Percentiles rank a stretch among this genome's conserved stretches.
Conservation (phyloP, 768 basidiomycete species). For the Kockovaella imperatae region DNA sequence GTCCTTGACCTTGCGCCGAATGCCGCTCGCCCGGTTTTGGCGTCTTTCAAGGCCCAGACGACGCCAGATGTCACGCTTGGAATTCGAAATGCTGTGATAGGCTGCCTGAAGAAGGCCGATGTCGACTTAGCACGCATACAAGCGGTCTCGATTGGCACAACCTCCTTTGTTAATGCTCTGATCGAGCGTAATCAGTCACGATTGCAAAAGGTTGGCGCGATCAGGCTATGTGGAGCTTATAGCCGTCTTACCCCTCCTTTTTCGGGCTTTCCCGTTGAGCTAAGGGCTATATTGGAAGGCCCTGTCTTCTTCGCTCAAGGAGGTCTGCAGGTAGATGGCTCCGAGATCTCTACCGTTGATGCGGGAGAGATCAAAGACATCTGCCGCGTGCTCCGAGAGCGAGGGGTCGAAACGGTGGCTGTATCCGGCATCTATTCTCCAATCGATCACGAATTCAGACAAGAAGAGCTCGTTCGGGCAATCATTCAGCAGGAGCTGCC, state of each 20-base stretch:
- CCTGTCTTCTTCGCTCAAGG: conserved; percentile 48
- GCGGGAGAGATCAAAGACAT: conserved; percentile 48
- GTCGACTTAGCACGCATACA: conserved; percentile 48
- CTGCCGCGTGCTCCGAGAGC: conserved; percentile 48
- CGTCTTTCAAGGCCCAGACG: conserved; percentile 51
- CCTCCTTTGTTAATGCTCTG: conserved; percentile 59
- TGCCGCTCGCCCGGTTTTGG: conserved; percentile 31
- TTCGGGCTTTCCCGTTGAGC: conserved; percentile 50
- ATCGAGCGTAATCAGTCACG: conserved; percentile 53
- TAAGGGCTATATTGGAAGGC: conserved; percentile 42
- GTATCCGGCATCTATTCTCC: conserved; percentile 52
- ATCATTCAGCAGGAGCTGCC: conserved; percentile 48
- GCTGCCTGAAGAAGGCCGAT: conserved; percentile 47
- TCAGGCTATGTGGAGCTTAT: conserved; percentile 58
- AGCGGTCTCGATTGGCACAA: conserved; percentile 58
- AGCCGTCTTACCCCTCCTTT: conserved; percentile 54
- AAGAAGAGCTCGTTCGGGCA: conserved; percentile 50
- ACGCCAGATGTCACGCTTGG: conserved; percentile 56
- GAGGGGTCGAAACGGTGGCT: conserved; percentile 46
- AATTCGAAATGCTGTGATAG: conserved; percentile 52
- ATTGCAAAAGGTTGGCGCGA: conserved; percentile 57
- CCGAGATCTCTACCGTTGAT: conserved; percentile 36
- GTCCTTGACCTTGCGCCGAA: conserved; percentile 43
- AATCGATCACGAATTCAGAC: conserved; percentile 48
- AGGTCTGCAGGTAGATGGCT: conserved; percentile 46